Conservation (phyloP, 345 rosid genomes). For the Isatis tinctoria region DNA sequence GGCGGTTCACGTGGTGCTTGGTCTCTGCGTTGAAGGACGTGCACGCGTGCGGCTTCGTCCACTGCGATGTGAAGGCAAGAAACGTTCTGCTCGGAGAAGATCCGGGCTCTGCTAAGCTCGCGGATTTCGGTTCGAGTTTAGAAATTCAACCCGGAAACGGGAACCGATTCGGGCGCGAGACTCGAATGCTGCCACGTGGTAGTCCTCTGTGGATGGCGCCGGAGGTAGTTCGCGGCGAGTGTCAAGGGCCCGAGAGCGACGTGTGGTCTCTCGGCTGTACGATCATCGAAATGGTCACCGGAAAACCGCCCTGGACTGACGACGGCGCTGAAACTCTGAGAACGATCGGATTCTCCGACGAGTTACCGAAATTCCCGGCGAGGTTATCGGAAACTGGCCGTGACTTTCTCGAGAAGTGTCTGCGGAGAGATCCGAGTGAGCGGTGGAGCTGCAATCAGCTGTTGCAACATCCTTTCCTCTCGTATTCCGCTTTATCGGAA, state of each 20-base stretch:
- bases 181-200: slow-evolving; percentile 2
- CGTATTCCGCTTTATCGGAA: not conserved
- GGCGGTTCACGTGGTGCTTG: slow-evolving; percentile 14
- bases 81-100: slow-evolving; percentile 7
- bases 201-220: slow-evolving; percentile 26
- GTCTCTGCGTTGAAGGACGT: slow-evolving; percentile 18
- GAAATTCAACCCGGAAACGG: not conserved
- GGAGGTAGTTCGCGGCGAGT: slow-evolving; percentile 15
- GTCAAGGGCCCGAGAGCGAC: slow-evolving; percentile 21
- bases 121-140: slow-evolving; percentile 18
- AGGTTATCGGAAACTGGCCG: not conserved
- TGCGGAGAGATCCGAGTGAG: slow-evolving; percentile 9
- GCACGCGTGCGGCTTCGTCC: slow-evolving; percentile 5
- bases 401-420: not conserved
- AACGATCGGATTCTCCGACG: not conserved
- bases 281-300: slow-evolving; percentile 14
- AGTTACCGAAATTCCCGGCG: slow-evolving; percentile 1
- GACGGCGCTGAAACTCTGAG: not conserved
- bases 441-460: slow-evolving; percentile 18
- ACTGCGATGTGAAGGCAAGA: slow-evolving; percentile 16
- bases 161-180: not conserved
- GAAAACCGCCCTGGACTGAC: slow-evolving; percentile 10
- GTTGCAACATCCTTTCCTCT: slow-evolving; percentile 8
- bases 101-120: slow-evolving; percentile 7
- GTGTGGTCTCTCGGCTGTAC: slow-evolving; percentile 25